Conservation (phyloP, 495 filamentous ascomycete genomes). For the Cercophora samala region DNA sequence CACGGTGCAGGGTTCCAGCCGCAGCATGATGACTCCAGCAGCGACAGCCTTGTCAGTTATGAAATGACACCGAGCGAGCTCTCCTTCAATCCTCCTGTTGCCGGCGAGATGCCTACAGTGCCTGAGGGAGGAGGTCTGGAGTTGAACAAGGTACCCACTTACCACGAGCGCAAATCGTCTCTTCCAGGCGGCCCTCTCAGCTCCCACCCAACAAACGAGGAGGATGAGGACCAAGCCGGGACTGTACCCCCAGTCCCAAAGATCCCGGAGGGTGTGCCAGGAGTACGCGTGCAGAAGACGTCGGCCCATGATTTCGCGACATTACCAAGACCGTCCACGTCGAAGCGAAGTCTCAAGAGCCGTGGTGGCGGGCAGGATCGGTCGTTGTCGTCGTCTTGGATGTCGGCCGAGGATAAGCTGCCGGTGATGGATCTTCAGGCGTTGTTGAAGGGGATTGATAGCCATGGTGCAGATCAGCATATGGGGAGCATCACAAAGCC, state of each 20-base stretch:
- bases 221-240: constrained; percentile 24
- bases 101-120: constrained; percentile 16
- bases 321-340: constrained; percentile 30
- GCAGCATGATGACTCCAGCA: constrained; percentile 44
- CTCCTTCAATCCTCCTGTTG: constrained; percentile 45
- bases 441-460: constrained; percentile 47
- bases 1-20: constrained; percentile 21
- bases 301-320: constrained; percentile 19
- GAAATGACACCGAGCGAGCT: constrained; percentile 53
- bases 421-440: constrained; percentile 45
- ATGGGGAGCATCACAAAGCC: constrained; percentile 42
- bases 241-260: constrained; percentile 45
- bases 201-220: constrained; percentile 42
- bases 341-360: constrained; percentile 40
- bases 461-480: constrained; percentile 39
- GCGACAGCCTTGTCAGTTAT: constrained; percentile 59
- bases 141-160: constrained; percentile 21
- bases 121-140: constrained; percentile 12
- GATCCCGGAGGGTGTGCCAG: constrained; percentile 32
- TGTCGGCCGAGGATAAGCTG: constrained; percentile 25
- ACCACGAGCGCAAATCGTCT: constrained; percentile 23
- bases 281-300: constrained; percentile 18
- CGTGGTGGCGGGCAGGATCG: constrained; percentile 32
- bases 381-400: constrained; percentile 34
- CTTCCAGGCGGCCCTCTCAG: constrained; percentile 42